Conservation (phyloP, 306 rosid genomes). For the Lathyrus tuberosus region DNA sequence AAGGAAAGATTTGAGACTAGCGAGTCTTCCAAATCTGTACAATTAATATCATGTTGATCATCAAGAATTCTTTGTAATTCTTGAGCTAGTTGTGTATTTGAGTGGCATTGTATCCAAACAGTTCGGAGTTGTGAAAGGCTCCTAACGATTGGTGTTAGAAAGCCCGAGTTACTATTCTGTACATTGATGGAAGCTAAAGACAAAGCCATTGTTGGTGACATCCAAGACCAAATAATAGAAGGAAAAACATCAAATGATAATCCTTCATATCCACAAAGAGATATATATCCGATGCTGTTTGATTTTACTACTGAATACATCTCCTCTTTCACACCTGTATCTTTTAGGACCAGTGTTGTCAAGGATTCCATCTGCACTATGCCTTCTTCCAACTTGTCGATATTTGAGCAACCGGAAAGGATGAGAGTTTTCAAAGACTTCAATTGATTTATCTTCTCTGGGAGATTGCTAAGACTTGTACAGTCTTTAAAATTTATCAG, state of each 20-base stretch:
- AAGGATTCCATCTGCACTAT: constrained; percentile 53
- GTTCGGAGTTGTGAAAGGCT: constrained; percentile 17
- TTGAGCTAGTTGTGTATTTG: not conserved
- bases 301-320: too few species aligned
- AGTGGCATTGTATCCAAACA: constrained; percentile 10
- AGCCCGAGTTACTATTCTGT: not conserved
- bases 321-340: constrained; percentile 19
- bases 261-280: too few species aligned
- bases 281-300: too few species aligned
- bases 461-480: constrained; percentile 21
- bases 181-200: not conserved
- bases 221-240: too few species aligned
- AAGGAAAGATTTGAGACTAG: not conserved
- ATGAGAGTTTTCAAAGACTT: constrained; percentile 45
- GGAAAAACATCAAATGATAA: too few species aligned
- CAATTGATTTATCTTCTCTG: constrained; percentile 26
- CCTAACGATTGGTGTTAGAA: constrained; percentile 3
- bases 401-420: constrained; percentile 46
- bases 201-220: not conserved
- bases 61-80: constrained; percentile 2
- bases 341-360: constrained; percentile 40
- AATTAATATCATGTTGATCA: not conserved
- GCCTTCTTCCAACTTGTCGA: constrained; percentile 40
- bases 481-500: constrained; percentile 31
- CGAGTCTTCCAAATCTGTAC: not conserved